A percentile compares a stretch with the other conserved stretches of the same genome.
Evolutionary conservation across 1,284 basidiomycete species (phyloP).

Genomic region (Golubevia pallescens): DNA sequence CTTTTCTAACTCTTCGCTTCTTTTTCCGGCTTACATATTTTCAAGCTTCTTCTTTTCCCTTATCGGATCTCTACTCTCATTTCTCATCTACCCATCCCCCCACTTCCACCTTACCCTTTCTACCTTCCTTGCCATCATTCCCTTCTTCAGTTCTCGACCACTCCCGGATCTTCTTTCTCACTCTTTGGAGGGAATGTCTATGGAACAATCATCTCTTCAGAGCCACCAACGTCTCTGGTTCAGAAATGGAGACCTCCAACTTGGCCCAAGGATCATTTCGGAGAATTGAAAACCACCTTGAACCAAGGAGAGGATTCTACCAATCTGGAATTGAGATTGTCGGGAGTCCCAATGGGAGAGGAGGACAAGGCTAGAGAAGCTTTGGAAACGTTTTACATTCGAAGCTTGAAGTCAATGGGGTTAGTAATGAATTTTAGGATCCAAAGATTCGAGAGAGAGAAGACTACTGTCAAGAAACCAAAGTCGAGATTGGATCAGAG

Average conservation of each 20-base stretch:
- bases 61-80: too few species aligned
- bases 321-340: constrained; percentile 48
- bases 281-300: constrained; percentile 45
- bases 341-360: constrained; percentile 51
- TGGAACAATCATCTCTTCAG: constrained; percentile 38
- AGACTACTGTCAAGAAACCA: too few species aligned
- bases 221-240: constrained; percentile 46
- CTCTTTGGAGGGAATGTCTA: constrained; percentile 57
- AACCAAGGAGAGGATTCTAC: constrained; percentile 52
- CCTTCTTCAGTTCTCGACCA: constrained; percentile 23
- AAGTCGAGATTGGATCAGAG: too few species aligned
- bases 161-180: constrained; percentile 39
- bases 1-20: constrained; percentile 10
- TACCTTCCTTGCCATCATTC: neutral
- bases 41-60: neutral
- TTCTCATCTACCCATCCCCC: neutral
- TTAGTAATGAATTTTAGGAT: neutral
- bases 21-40: neutral
- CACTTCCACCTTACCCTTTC: neutral
- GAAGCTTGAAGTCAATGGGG: neutral
- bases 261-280: constrained; percentile 51
- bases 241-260: constrained; percentile 59
- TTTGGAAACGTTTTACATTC: neutral
- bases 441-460: too few species aligned
- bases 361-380: constrained; percentile 48